Evolutionary conservation across 1,139 yeast genomes (phyloP), one percentile per base, ranked within the genome.

Genomic region (Candida frijolesensis): DNA sequence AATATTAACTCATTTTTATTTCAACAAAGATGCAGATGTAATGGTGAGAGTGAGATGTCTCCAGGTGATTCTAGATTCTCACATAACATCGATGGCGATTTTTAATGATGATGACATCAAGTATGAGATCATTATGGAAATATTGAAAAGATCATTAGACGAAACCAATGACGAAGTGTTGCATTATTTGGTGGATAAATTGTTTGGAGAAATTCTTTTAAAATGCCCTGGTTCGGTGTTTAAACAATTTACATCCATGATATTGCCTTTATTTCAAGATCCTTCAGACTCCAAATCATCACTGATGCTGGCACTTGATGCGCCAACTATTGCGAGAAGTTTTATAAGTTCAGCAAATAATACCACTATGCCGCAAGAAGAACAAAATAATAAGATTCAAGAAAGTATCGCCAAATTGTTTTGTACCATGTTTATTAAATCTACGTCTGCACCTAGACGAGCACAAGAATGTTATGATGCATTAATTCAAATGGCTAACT

Each of bases 1-100:
- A n/a, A 53, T 85, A 2, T 63, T 84, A 22, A 69, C 72, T 22
- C 67, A 70, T 22, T 85, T 84, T 58, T 84, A 74, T 60, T 65
- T 64, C 40, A 67, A 66, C 22, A 16, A 42, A 10, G 55, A 55
- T 5, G 53, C 58, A 3, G 53, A 54, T 25, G 50, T 69, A 0
- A 64, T 66, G 1, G 68, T 78, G 1, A 73, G 83, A 42, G 52
- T 72, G 0, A 66, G 68, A 9, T 72, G 78, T 19, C 63, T 85
- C 12, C 64, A 64, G 44, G 67, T 83, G 4, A 63, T 86, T 16
- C 67, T 70, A 12, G 74, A 78, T 7, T 72, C 79, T 0, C 74
- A 71, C 48, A 68, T 67, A 34, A 61, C 72, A 1, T 77, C 84
- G 8, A 55, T 58, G 41, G 62, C 64, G 2, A 54, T 59, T 46